Evolutionary conservation across 2,329 filamentous ascomycete genomes (phyloP), one percentile per base, ranked within the genome.

Genomic region (Helminthosporium solani): DNA sequence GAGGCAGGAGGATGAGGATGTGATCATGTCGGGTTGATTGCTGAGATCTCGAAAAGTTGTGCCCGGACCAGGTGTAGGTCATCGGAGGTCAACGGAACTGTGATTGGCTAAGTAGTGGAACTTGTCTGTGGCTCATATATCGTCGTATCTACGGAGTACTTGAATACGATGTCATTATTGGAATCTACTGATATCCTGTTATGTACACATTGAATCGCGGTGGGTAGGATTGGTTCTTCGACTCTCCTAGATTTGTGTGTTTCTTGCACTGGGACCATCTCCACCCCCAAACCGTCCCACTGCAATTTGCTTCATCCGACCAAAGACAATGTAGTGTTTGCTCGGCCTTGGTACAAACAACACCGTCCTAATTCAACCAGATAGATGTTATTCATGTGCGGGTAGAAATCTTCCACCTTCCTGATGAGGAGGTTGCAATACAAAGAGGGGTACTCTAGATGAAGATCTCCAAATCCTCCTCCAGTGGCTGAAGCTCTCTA

Each of bases 41-140:
- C 45, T 47, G 46, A 52, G 58, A 50, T 28, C 36, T 44, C 45
- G 60, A 63, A 58, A 57, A 46, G 19, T 18, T 56, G 52, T 49
- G 51, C 56, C 52, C 46, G 55, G 42, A 37, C 40, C 37, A 21
- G 19, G 34, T 7, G 7, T 7, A 7, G 14, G 16, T 23, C 35
- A 6, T 31, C 28, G 28, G 28, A n/a, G 28, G 14, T 31, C 5
- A 31, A 12, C 5, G 28, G 28, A 12, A 40, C 40, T 12, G 30
- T 40, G 37, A 42, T 36, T 47, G 30, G 44, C 14, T 31, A 27
- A 27, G 7, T 27, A 12, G 25, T n/a, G n/a, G n/a, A n/a, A n/a
- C n/a, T n/a, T n/a, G n/a, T n/a, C n/a, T n/a, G n/a, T n/a, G n/a
- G n/a, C n/a, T n/a, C n/a, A n/a, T n/a, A n/a, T n/a, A n/a, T n/a